Evolutionary conservation across 345 rosid species (phyloP).

Genomic region (Populus euphratica): DNA sequence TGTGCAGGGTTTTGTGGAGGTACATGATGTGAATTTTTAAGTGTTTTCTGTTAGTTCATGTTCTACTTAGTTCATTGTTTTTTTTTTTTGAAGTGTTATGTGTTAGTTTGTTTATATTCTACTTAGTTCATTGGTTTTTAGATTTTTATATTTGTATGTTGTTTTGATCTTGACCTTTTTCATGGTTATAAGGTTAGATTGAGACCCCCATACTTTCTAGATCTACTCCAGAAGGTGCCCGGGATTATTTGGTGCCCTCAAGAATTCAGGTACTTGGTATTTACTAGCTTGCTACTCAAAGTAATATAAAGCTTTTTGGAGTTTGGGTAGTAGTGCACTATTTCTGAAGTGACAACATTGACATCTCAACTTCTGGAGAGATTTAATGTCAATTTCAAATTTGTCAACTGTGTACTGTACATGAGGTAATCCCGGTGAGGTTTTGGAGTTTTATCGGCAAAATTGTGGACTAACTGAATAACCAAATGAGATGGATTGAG

Average conservation of each 20-base stretch:
- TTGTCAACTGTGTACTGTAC: not conserved
- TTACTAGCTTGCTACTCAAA: not conserved
- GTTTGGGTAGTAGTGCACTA: not conserved
- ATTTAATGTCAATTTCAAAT: not conserved
- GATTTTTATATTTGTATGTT: not conserved
- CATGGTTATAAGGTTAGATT: slow-evolving; percentile 63
- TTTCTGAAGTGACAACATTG: not conserved
- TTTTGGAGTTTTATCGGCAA: not conserved
- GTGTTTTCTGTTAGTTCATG: not conserved
- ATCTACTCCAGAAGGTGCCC: slow-evolving; percentile 98
- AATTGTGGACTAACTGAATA: not conserved
- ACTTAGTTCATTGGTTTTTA: not conserved
- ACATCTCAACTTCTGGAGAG: not conserved
- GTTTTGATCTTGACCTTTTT: slow-evolving; percentile 43
- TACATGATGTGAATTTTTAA: slow-evolving; percentile 21
- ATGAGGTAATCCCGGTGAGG: not conserved
- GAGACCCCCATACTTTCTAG: slow-evolving; percentile 95
- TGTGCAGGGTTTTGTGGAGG: slow-evolving; percentile 84
- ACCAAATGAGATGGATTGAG: not conserved
- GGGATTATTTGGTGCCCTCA: slow-evolving; percentile 94
- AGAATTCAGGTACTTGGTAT: slow-evolving; percentile 75
- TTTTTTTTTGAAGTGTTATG: not conserved
- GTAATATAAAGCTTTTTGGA: not conserved
- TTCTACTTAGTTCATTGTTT: not conserved
- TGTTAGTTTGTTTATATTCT: not conserved